Percentiles rank a stretch among this genome's conserved stretches.
Conservation (phyloP, 345 rosid species). For the Melaleuca alternifolia region DNA sequence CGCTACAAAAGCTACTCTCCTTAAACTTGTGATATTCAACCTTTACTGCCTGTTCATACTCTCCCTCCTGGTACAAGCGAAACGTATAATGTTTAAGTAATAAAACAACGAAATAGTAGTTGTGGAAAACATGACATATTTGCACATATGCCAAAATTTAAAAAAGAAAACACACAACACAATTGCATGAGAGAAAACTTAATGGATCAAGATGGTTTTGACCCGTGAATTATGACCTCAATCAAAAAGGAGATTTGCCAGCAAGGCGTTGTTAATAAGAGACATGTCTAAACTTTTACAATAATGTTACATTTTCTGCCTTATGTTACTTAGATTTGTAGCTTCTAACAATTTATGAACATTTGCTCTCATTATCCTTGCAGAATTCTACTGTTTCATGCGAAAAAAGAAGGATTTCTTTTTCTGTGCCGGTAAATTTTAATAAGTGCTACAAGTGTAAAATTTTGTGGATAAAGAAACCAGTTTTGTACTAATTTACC, state of each 20-base stretch:
- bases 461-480: too few relatives aligned
- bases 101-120: neutral
- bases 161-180: neutral
- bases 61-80: neutral
- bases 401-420: too few relatives aligned
- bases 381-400: neutral
- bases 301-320: neutral
- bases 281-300: neutral
- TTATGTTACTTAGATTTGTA: too few relatives aligned
- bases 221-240: neutral
- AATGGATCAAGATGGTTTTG: neutral
- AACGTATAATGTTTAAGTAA: neutral
- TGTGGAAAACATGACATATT: neutral
- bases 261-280: neutral
- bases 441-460: too few relatives aligned
- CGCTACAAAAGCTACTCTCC: neutral
- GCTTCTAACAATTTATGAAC: too few relatives aligned
- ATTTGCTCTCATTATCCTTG: neutral
- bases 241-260: neutral
- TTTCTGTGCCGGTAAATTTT: too few relatives aligned
- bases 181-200: neutral
- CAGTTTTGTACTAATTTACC: neutral
- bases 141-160: neutral
- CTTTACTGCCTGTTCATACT: neutral
- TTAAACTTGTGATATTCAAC: neutral